Percentiles rank a stretch among this genome's conserved stretches.
Conservation (phyloP, 352 stramenopile species). For the Phytopythium litorale region DNA sequence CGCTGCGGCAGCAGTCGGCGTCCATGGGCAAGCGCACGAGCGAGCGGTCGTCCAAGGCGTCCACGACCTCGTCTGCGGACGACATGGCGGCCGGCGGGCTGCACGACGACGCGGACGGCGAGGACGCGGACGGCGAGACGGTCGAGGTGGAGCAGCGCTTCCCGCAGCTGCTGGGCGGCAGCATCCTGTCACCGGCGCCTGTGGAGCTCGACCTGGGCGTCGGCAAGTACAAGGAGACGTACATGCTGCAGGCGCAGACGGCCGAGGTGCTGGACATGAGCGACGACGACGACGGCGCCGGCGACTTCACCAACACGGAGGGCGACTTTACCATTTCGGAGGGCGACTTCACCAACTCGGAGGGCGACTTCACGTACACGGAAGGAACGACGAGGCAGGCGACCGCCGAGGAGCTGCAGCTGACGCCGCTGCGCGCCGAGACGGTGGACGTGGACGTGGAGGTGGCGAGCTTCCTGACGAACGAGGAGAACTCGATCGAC, state of each 20-base stretch:
- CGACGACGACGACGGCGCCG: conserved; percentile 27
- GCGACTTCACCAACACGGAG: conserved; percentile 31
- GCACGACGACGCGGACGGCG: conserved; percentile 22
- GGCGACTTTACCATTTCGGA: conserved; percentile 14
- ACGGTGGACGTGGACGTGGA: conserved; percentile 27
- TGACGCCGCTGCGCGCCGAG: conserved; percentile 2
- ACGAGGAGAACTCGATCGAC: conserved; percentile 31
- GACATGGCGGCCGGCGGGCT: conserved; percentile 7
- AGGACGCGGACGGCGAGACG: conserved; percentile 12
- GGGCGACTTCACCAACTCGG: conserved; percentile 39
- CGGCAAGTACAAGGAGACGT: conserved; percentile 50
- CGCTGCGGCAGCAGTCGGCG: conserved; percentile 43
- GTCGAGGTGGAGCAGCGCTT: conserved; percentile 30
- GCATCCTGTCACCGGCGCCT: conserved; percentile 10
- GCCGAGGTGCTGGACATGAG: conserved; percentile 29
- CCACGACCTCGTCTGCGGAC: conserved; percentile 26
- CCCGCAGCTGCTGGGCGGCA: conserved; percentile 23
- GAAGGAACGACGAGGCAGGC: conserved; percentile 11
- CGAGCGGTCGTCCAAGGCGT: conserved; percentile 33
- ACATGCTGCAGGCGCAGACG: conserved; percentile 11
- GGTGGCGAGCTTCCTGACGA: conserved; percentile 45
- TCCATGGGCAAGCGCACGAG: conserved; percentile 24
- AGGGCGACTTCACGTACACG: conserved; percentile 21
- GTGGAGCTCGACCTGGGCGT: conserved; percentile 47
- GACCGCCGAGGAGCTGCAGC: not conserved